These are phyloP conservation scores for Nicotiana paniculata DNA, from an alignment of 257 asterid species.

Conservation along the genomic window DNA sequence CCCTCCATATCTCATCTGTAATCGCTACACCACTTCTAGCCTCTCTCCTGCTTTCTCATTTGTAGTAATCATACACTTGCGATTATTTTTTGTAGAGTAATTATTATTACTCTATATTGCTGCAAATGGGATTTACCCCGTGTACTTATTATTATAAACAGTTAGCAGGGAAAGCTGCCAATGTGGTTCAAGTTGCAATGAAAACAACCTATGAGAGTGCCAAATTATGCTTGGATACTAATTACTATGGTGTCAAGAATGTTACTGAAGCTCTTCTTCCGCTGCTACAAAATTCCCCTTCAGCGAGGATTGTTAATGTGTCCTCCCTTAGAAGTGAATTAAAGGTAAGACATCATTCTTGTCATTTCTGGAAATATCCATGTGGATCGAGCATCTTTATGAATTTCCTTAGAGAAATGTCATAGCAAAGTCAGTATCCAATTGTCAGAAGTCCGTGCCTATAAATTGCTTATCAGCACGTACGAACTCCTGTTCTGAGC, in stretches of 20 bases:
- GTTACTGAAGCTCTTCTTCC: conserved; percentile 80
- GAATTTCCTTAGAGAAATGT: not conserved
- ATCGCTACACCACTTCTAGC: not conserved
- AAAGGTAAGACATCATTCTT: conserved; percentile 31
- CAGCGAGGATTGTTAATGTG: conserved; percentile 63
- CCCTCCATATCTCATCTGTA: not conserved
- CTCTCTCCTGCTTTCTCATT: not conserved
- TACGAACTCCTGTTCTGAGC: not conserved
- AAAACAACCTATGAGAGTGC: conserved; percentile 50
- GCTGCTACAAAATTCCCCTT: conserved; percentile 41
- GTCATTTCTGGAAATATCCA: not conserved
- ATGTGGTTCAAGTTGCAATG: conserved; percentile 45
- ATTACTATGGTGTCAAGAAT: conserved; percentile 68
- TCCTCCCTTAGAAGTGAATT: conserved; percentile 68
- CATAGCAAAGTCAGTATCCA: not conserved
- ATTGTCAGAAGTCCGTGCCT: not conserved
- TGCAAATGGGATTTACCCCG: not conserved
- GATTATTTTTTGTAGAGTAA: not conserved
- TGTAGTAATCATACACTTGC: not conserved
- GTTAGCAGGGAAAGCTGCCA: conserved; percentile 64
- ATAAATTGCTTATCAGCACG: not conserved
- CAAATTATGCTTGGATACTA: conserved; percentile 55
- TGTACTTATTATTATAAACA: conserved; percentile 17
- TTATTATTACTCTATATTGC: not conserved
- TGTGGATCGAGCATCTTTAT: not conserved